Percentiles rank a stretch among this genome's conserved stretches.
Conservation (phyloP, 2,329 filamentous ascomycete species). For the Metarhizium rileyi region DNA sequence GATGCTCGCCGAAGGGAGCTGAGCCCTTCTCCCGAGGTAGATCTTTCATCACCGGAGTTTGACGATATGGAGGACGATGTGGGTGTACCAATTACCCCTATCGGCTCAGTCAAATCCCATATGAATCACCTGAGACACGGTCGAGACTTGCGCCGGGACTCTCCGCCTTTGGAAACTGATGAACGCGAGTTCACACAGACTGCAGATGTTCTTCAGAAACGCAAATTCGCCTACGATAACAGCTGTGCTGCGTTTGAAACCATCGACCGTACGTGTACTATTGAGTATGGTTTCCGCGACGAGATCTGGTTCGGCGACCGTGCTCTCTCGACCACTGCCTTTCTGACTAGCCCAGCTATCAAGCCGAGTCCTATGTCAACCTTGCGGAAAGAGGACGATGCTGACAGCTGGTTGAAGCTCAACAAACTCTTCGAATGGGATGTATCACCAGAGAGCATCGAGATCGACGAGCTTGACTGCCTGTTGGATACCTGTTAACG, state of each 20-base stretch:
- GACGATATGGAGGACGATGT: slow-evolving; percentile 60
- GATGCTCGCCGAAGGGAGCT: slow-evolving; percentile 60
- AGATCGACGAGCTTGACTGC: slow-evolving; percentile 86
- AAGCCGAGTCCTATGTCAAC: slow-evolving; percentile 22
- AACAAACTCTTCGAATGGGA: slow-evolving; percentile 44
- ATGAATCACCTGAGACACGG: slow-evolving; percentile 25
- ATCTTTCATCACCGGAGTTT: slow-evolving; percentile 78
- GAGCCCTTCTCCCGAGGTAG: slow-evolving; percentile 87
- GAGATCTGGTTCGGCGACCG: slow-evolving; percentile 42
- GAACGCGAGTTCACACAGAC: slow-evolving; percentile 97
- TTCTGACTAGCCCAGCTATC: slow-evolving; percentile 47
- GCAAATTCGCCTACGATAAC: slow-evolving; percentile 42
- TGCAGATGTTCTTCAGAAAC: slow-evolving; percentile 69
- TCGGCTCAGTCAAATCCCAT: slow-evolving; percentile 50
- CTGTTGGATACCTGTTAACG: slow-evolving; percentile 66
- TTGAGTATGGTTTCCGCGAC: slow-evolving; percentile 32
- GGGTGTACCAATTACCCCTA: slow-evolving; percentile 50
- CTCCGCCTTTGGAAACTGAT: slow-evolving; percentile 84
- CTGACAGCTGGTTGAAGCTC: slow-evolving; percentile 31
- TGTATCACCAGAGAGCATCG: slow-evolving; percentile 75
- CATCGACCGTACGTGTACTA: slow-evolving; percentile 18
- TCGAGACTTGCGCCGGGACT: slow-evolving; percentile 53
- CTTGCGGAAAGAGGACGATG: slow-evolving; percentile 27
- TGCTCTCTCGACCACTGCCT: slow-evolving; percentile 26
- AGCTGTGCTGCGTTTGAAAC: slow-evolving; percentile 16